Evolutionary conservation across 352 stramenopile species (phyloP).

Genomic region (Globisporangium rhizosaccharum): DNA sequence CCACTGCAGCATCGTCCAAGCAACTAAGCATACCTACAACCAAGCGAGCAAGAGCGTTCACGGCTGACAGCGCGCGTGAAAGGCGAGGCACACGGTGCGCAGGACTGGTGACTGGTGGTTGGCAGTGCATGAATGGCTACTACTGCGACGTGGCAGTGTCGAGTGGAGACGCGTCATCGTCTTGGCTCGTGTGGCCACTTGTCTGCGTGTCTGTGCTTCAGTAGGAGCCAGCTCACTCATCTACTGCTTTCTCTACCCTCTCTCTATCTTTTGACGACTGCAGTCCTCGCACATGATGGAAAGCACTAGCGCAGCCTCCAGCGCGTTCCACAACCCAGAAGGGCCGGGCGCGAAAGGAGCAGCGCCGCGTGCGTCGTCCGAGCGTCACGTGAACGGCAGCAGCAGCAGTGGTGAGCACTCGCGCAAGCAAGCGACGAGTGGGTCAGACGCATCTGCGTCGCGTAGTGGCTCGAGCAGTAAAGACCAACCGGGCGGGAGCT

Average conservation of each 20-base stretch:
- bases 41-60: no score
- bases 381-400: slow-evolving; percentile 8
- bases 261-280: neutral
- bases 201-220: neutral
- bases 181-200: no score
- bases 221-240: neutral
- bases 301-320: slow-evolving; percentile 10
- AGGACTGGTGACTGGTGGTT: no score
- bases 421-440: slow-evolving; percentile 8
- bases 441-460: slow-evolving; percentile 10
- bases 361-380: slow-evolving; percentile 2
- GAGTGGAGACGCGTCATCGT: no score
- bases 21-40: no score
- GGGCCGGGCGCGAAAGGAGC: slow-evolving; percentile 2
- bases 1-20: no score
- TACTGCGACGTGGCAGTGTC: no score
- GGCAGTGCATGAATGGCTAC: no score
- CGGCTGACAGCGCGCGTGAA: no score
- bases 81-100: no score
- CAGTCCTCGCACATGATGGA: slow-evolving; percentile 16
- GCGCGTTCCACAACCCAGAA: slow-evolving; percentile 10
- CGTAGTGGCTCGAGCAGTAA: slow-evolving; percentile 11
- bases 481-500: slow-evolving; percentile 5
- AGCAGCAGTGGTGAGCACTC: slow-evolving; percentile 3
- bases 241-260: neutral